Evolutionary conservation across 139 green algal species (phyloP).

Genomic region (Edaphochlamys debaryana): DNA sequence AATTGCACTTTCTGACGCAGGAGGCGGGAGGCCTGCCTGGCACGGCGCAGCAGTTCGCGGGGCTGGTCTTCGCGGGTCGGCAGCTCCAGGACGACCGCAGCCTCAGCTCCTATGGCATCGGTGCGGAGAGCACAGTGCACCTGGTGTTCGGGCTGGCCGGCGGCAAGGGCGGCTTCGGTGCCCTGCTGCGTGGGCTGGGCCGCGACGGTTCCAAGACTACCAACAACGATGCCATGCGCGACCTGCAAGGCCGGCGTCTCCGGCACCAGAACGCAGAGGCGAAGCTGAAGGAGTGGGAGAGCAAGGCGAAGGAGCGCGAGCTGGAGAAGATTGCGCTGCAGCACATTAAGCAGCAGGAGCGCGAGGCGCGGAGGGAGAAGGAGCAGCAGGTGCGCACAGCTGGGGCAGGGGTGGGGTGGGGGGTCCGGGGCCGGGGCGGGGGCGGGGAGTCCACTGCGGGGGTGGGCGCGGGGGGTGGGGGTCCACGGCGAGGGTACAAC

Average conservation of each 20-base stretch:
- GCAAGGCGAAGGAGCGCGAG: constrained; percentile 76
- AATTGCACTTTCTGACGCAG: neutral
- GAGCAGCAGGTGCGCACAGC: constrained; percentile 43
- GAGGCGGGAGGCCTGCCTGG: neutral
- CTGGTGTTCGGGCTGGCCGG: constrained; percentile 70
- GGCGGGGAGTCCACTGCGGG: neutral
- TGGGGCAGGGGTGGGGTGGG: too few species aligned
- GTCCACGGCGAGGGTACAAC: too few species aligned
- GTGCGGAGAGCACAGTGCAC: constrained; percentile 50
- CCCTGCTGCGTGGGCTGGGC: constrained; percentile 90
- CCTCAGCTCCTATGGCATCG: constrained; percentile 35
- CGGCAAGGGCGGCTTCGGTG: constrained; percentile 95
- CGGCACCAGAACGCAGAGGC: constrained; percentile 77
- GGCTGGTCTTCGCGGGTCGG: constrained; percentile 22
- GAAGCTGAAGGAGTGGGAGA: constrained; percentile 89
- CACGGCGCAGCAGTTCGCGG: neutral
- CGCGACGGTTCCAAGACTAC: constrained; percentile 83
- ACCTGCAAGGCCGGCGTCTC: constrained; percentile 89
- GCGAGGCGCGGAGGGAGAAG: constrained; percentile 48
- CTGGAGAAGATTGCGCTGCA: constrained; percentile 83
- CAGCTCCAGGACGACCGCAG: constrained; percentile 45
- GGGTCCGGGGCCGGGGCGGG: too few species aligned
- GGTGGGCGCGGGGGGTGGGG: too few species aligned
- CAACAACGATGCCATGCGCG: constrained; percentile 94
- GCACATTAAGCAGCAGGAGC: constrained; percentile 80